Evolutionary conservation across 176 grass and related monocot genomes (phyloP), one percentile per base, ranked within the genome.

Genomic region (Musa acuminata): DNA sequence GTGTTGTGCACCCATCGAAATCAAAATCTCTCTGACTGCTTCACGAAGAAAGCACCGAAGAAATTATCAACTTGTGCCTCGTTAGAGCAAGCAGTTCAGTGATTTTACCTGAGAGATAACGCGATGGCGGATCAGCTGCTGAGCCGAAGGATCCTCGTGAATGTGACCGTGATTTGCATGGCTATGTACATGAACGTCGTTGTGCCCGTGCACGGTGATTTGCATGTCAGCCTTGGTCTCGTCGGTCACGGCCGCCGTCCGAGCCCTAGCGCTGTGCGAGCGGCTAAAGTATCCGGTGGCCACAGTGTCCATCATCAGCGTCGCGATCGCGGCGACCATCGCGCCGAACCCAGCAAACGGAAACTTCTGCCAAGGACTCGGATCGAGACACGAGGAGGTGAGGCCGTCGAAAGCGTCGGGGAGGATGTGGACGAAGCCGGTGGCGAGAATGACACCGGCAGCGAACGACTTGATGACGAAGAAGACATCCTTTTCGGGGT

Each of bases 271-370:
- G 68, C 48, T 75, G 1, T 88, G 81, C 71, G 52, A 69, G 24
- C 89, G 74, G 76, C 51, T 80, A 84, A 90, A 90, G 73, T 86
- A 96, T 2, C 89, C 78, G 12, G 92, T 96, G 71, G 92, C 89
- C 55, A 88, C 17, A 1, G 93, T 83, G 66, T 96, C 89, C 17
- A 90, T 55, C 35, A 87, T 58, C 35, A 96, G 78, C 1, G 93
- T 91, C 51, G 52, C 75, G 19, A 73, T 73, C 11, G 72, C 52
- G 12, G 72, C 72, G 4, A 55, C 52, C 72, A 73, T 73, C 22
- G 52, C 72, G 0, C 11, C 53, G 72, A 73, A 73, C 23, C 52
- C 52, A 1, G 72, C 52, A 52, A 73, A 73, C 20, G 52, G 72
- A 21, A 73, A 73, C 22, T 55, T 12, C 12, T 55, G 51, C 72